Evolutionary conservation across 1,139 yeast genomes (phyloP), one percentile per base, ranked within the genome.

Genomic region (Spathaspora sp.): DNA sequence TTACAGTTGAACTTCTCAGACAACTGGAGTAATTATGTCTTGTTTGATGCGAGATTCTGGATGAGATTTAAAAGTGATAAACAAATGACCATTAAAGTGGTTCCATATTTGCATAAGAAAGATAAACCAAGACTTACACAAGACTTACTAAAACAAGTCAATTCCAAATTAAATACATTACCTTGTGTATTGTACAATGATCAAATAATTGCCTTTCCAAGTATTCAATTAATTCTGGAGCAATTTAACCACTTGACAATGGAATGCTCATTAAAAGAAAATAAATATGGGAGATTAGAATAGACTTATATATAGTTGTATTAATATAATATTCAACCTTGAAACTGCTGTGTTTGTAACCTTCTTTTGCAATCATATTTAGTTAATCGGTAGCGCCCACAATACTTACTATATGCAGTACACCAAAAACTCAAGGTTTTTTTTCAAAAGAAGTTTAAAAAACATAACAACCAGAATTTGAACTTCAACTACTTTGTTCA

Each of bases 31-130:
- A 47, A 57, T 0, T 74, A 78, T 78, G 40, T 54, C 0, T 47
- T 62, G 2, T 72, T 68, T 47, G 79, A 74, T 48, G 56, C 65
- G 37, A 52, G 80, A 39, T 66, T 64, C 49, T 68, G 74, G 72
- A 36, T 75, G 11, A 52, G 66, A 25, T 49, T 65, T 25, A 49
- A 41, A 29, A 10, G n/a, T 2, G 43, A 51, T 0, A n/a, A 20
- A 20, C 6, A 6, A n/a, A 37, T 18, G 25, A 2, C 7, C 3
- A 44, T 48, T 1, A 46, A 38, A 20, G 25, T 67, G 3, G 48
- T 53, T 2, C 67, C 70, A 0, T 68, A 66, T 40, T 38, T 49
- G 7, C 58, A 61, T 25, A 52, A 48, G 25, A 43, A 40, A 8
- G 61, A 60, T 43, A 45, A 46, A 13, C 33, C 41, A 15, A 15